These are phyloP conservation scores for Sarocladiaceae sp. DNA, from an alignment of 2,329 filamentous ascomycete genomes.

Conservation along the genomic window DNA sequence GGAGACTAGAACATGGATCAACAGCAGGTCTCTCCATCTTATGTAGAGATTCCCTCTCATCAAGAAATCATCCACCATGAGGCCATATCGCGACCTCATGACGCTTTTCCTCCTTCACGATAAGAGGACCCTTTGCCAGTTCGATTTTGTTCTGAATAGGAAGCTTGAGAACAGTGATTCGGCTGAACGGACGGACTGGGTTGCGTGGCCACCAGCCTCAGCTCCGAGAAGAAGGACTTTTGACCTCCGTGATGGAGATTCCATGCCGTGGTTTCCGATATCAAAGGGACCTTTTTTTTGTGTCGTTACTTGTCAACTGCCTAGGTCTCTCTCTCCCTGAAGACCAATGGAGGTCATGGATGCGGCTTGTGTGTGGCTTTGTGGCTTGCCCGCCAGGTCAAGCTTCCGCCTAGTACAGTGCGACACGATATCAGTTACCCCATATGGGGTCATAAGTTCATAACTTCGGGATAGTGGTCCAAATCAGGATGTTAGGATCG, in stretches of 20 bases:
- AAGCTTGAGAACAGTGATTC: slow-evolving; percentile 1
- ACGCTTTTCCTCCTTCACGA: not conserved
- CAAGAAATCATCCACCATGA: not conserved
- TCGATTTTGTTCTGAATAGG: slow-evolving; percentile 1
- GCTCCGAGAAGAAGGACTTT: not conserved
- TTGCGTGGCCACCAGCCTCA: not conserved
- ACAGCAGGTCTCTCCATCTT: not conserved
- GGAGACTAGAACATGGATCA: slow-evolving; percentile 1
- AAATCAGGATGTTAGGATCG: slow-evolving; percentile 1
- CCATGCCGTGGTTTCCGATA: not conserved
- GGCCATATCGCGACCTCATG: not conserved
- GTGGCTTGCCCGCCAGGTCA: not conserved
- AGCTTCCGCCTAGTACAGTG: not conserved
- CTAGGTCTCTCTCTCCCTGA: not conserved
- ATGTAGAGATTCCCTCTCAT: not conserved
- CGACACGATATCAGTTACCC: not conserved
- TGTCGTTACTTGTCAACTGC: not conserved
- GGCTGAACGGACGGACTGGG: not conserved
- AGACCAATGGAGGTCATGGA: not conserved
- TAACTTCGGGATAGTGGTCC: not conserved
- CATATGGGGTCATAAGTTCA: slow-evolving; percentile 6
- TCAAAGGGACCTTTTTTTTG: not conserved
- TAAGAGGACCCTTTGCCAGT: not conserved
- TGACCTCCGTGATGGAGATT: not conserved
- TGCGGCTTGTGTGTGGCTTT: not conserved